A percentile compares a stretch with the other conserved stretches of the same genome.
These are phyloP conservation scores for Lipomyces yamadae DNA, from an alignment of 805 yeast genomes.

Conservation along the genomic window DNA sequence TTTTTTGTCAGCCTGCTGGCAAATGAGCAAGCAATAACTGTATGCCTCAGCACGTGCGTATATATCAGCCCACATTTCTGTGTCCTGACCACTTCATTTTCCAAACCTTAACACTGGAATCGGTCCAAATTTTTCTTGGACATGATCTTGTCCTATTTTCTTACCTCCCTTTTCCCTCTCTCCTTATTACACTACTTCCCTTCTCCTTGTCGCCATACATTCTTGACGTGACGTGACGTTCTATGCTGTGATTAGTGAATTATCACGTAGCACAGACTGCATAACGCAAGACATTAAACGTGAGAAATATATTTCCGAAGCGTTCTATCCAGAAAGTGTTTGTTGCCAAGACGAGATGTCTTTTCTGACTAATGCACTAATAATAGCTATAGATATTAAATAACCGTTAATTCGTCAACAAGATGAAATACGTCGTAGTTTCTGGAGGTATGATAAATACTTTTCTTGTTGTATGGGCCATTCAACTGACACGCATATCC, in stretches of 20 bases:
- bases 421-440: constrained; percentile 98
- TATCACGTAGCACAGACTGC: background rate
- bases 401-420: background rate
- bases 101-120: background rate
- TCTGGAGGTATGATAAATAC: constrained; percentile 70
- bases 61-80: background rate
- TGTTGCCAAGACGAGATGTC: background rate
- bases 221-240: background rate
- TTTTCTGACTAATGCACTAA: background rate
- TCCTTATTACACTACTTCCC: background rate
- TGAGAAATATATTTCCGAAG: background rate
- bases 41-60: background rate
- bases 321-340: background rate
- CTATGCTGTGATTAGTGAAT: background rate
- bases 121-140: background rate
- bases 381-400: background rate
- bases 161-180: background rate
- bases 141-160: background rate
- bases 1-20: too few species aligned
- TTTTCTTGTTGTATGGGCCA: constrained; percentile 1
- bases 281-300: background rate
- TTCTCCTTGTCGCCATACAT: background rate
- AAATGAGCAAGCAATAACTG: background rate
- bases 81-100: background rate
- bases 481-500: constrained; percentile 5